Base-by-base conservation (phyloP, 257 asterid species). In the Solanum chilense region DNA sequence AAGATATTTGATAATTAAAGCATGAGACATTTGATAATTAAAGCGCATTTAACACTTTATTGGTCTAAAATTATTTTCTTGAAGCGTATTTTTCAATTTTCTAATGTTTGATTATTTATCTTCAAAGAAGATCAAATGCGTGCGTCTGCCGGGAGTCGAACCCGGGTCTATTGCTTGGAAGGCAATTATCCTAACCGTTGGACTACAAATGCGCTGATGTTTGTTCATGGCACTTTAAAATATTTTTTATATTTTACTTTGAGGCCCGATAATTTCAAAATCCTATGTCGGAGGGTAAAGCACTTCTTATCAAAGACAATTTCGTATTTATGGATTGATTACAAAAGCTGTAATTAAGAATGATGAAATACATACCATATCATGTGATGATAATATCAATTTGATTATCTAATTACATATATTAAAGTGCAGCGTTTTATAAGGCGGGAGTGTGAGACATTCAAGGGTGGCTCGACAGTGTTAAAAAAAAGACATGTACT, bases 161-260 rank as follows among this genome's bases (percentile, higher is more conserved):
- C 99, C 99, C 98, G 96, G 96, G 95, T 95, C 99, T 95, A 94
- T 95, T 95, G 98, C 98, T 95, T 97, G 98, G 98, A 97, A 90
- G 96, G 98, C 98, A 95, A 97, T 93, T 97, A 97, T 97, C 99
- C 97, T 94, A 89, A 93, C 93, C 94, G 96, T 94, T 94, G 98
- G 98, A 94, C 98, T 95, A 94, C 95, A 95, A 86, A 95, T 94
- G 66, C 94, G 84, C 6, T 42, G 15, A 1, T 20, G 10, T 11
- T 0, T 0, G 0, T 2, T 1, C 0, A 2, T 2, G 9, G 62
- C 7, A 6, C 1, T 42, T 0, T 9, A 2, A 39, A 39, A 0
- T 42, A 0, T 42, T 42, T 42, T 9, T 1, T 0, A 1, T 5
- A 3, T 5, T 45, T 12, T 15, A 1, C 2, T 18, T 1, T 20